Evolutionary conservation across 1,284 basidiomycete genomes (phyloP), one percentile per base, ranked within the genome.

Genomic region (Ceratobasidium sp.): DNA sequence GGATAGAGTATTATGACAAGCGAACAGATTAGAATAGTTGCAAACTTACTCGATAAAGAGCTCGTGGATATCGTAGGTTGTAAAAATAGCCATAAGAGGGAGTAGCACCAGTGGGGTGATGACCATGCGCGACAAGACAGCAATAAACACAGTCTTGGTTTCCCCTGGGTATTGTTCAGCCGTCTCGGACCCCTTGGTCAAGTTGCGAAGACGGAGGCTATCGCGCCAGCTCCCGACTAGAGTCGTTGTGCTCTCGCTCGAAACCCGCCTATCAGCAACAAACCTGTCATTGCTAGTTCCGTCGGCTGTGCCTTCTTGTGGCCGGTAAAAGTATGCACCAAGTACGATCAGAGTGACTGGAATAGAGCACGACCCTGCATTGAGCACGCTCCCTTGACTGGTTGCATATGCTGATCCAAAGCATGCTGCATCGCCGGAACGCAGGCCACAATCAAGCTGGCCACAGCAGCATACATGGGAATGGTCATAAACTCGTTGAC

Each of bases 261-360:
- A 71, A 25, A 58, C 42, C 29, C 70, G 49, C 64, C 56, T 49
- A 12, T 72, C 68, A 22, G 20, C 53, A 12, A 27, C 43, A 43
- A 34, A 7, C 32, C 20, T 6, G 22, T n/a, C 17, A n/a, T 52
- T 53, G 40, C n/a, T 67, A 8, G 47, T 43, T 20, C 25, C 32
- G 17, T 32, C 54, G 7, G 27, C 35, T 15, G 54, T 3, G 5
- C 60, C 27, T 34, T 70, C 43, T 34, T 49, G 52, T 29, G 69
- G 38, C 25, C 49, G 53, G 72, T 91, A 89, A 78, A 97, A 97
- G 82, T 96, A 97, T 6, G 92, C 94, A 17, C 95, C 95, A 49
- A 98, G 87, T 7, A 97, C 94, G 70, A 98, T 85, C 42, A 98
- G 82, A 1, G 95, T 97, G 27, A 97, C 77, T 0, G 95, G 95